Conservation (phyloP, 1,139 yeast genomes). For the Yamadazyma siamensis region DNA sequence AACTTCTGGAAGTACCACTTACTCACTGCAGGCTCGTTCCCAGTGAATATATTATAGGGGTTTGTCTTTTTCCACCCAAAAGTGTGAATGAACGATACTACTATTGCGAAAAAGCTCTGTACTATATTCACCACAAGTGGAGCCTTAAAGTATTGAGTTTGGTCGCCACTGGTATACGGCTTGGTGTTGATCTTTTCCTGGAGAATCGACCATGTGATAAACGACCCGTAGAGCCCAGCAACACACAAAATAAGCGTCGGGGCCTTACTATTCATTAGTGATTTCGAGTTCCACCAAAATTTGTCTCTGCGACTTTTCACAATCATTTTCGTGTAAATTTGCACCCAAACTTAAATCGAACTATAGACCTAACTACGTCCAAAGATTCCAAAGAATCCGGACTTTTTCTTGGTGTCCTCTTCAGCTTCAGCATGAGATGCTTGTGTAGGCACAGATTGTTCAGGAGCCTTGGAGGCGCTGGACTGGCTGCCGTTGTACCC, state of each 20-base stretch:
- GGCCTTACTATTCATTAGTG: constrained; percentile 10
- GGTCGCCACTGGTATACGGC: constrained; percentile 42
- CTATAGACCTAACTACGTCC: constrained; percentile 20
- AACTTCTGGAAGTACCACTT: constrained; percentile 38
- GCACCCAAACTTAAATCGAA: no score
- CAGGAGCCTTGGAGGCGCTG: constrained; percentile 11
- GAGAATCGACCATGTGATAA: constrained; percentile 84
- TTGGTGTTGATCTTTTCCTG: constrained; percentile 86
- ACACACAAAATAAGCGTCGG: constrained; percentile 53
- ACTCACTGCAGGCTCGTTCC: constrained; percentile 20
- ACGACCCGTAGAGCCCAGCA: constrained; percentile 76
- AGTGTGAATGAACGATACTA: constrained; percentile 65
- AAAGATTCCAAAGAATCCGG: constrained; percentile 46
- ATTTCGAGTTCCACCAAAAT: background rate
- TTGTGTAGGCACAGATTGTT: constrained; percentile 10
- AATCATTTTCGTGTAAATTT: no score
- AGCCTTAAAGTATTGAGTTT: constrained; percentile 53
- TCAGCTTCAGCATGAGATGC: background rate
- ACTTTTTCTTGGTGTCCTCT: constrained; percentile 24
- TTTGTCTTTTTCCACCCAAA: constrained; percentile 25
- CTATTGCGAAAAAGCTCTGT: constrained; percentile 71
- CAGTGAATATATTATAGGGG: constrained; percentile 29
- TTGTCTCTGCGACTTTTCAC: no score
- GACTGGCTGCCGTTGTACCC: constrained; percentile 30
- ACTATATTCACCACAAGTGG: constrained; percentile 72